Percentiles rank a stretch among this genome's conserved stretches.
phyloP scores from a whole-genome alignment of 1,284 basidiomycete genomes.

The Apiotrichum porosum region DNA sequence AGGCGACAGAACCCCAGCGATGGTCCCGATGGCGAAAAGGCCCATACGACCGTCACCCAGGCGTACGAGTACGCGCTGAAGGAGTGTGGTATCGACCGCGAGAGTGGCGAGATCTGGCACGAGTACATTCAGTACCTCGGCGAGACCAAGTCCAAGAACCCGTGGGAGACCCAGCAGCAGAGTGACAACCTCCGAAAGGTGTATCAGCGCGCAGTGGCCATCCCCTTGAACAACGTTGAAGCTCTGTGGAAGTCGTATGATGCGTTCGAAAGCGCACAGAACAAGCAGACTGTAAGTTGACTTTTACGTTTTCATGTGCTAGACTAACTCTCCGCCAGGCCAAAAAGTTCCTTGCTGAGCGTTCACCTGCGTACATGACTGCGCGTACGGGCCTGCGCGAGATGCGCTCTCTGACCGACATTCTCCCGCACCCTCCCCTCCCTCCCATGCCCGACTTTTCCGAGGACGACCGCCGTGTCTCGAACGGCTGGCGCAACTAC shows the following conservation, averaged over 20 bases:
- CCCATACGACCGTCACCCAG: constrained; percentile 70
- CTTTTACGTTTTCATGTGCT: background rate
- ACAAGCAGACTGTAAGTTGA: constrained; percentile 65
- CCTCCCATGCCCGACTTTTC: constrained; percentile 72
- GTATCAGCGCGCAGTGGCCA: constrained; percentile 88
- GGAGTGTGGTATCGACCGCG: constrained; percentile 71
- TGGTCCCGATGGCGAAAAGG: constrained; percentile 50
- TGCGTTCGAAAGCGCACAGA: constrained; percentile 83
- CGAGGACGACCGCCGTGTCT: constrained; percentile 64
- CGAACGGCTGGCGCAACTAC: constrained; percentile 84
- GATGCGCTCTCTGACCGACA: constrained; percentile 62
- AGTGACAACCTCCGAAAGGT: constrained; percentile 88
- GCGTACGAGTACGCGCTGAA: constrained; percentile 92
- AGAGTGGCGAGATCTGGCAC: constrained; percentile 56
- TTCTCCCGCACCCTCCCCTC: constrained; percentile 60
- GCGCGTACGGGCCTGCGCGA: constrained; percentile 84
- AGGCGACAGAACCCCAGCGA: constrained; percentile 46
- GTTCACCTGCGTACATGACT: constrained; percentile 84
- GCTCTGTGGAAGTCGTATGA: constrained; percentile 92
- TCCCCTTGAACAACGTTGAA: constrained; percentile 91
- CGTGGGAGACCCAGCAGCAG: constrained; percentile 94
- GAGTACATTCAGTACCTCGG: constrained; percentile 77
- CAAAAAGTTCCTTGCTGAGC: constrained; percentile 86
- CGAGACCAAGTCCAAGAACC: constrained; percentile 67
- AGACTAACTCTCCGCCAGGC: constrained; percentile 56